Base-by-base conservation (phyloP, 2,329 filamentous ascomycete genomes). In the Teratosphaeria zuluensis region DNA sequence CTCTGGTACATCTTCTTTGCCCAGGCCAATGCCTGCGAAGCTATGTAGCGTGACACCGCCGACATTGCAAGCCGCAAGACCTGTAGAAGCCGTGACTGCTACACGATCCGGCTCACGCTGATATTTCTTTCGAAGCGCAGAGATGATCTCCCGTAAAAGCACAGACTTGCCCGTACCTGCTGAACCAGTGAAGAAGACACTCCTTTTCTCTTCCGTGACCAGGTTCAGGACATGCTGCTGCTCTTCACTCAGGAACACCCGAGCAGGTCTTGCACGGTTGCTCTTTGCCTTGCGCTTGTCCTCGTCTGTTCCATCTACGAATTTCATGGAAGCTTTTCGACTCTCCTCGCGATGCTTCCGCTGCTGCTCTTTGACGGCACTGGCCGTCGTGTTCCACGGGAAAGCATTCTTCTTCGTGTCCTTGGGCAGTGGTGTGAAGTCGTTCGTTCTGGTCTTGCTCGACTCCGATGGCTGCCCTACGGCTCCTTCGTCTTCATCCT, bases 121-220 rank as follows among this genome's bases (percentile, higher is more conserved):
- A 72, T 87, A 88, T 69, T 95, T 96, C 62, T 83, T 84, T 61
- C 88, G 88, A 55, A 99, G 72, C 3, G 88, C 84, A 4, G 82
- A 77, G 66, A 99, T 97, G 61, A 97, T 96, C 64, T 95, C 86
- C 63, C 92, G 84, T 81, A 99, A 90, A 59, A 99, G 76, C 3
- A 99, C 92, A 1, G 94, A 99, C 78, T 99, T 99, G 73, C 94
- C 94, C 4, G 94, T 96, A 79, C 84, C 79, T 59, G 94, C 94
- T 60, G 94, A 95, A 66, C 94, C 94, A 0, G 94, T 99, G 73
- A 99, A 99, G 77, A 99, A 99, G 2, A 96, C 92, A 66, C 92
- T 97, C 72, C 91, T 87, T 60, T 83, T 83, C 63, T 89, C 78
- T 24, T 94, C 83, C 7, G 90, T 82, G 9, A 99, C 92, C 21